These are phyloP conservation scores for Wickerhamiella allomyrinae DNA, from an alignment of 805 yeast species.

Conservation along the genomic window DNA sequence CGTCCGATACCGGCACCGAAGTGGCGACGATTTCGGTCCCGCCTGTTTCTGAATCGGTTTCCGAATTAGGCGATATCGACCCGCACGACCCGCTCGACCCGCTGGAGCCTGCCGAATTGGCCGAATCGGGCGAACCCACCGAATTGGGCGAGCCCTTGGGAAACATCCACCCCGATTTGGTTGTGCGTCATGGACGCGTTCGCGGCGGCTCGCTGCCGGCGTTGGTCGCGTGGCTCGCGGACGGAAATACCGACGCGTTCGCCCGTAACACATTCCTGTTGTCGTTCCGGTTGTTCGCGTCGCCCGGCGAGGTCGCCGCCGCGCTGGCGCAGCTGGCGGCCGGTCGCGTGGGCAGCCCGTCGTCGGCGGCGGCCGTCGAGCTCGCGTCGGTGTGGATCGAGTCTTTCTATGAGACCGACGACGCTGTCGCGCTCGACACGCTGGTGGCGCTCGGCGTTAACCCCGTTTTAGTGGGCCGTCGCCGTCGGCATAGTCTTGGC, in stretches of 20 bases:
- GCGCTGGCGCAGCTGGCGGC: slow-evolving; percentile 38
- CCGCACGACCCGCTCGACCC: not conserved
- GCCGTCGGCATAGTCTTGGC: not conserved
- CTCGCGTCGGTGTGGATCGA: slow-evolving; percentile 51
- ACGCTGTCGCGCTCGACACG: slow-evolving; percentile 49
- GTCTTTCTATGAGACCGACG: slow-evolving; percentile 68
- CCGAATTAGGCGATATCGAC: not conserved
- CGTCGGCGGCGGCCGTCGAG: slow-evolving; percentile 34
- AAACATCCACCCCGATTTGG: slow-evolving; percentile 8
- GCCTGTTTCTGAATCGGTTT: no score
- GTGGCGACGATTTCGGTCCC: no score
- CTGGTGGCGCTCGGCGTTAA: slow-evolving; percentile 41
- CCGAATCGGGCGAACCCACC: not conserved
- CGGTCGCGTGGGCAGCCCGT: slow-evolving; percentile 26
- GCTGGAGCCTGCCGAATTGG: not conserved
- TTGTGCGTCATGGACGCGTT: slow-evolving; percentile 17
- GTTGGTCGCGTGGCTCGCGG: slow-evolving; percentile 18
- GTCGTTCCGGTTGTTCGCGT: slow-evolving; percentile 59
- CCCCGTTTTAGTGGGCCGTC: not conserved
- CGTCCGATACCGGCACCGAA: not conserved
- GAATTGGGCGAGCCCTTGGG: not conserved
- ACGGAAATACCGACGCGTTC: slow-evolving; percentile 23
- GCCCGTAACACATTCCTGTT: slow-evolving; percentile 62
- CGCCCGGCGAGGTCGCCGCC: slow-evolving; percentile 51
- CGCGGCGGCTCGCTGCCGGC: slow-evolving; percentile 25